These are phyloP conservation scores for Lupinus albus DNA, from an alignment of 306 rosid genomes.

Conservation along the genomic window DNA sequence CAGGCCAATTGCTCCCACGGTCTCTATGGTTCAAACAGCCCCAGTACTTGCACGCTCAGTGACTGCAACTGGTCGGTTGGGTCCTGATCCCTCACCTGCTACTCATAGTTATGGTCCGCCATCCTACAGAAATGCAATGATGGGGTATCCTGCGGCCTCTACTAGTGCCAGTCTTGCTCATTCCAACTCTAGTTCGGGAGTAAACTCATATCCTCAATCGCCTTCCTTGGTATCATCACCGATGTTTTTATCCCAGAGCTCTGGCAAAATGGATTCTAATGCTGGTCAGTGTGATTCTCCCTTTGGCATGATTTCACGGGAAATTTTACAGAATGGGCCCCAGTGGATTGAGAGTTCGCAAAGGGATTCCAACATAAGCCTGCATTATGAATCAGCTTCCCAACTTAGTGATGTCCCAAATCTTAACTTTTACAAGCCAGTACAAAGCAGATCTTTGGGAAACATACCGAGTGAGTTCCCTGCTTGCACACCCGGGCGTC, in stretches of 20 bases:
- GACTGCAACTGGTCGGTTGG: slow-evolving; percentile 89
- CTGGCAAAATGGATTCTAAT: slow-evolving; percentile 61
- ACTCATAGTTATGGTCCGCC: slow-evolving; percentile 77
- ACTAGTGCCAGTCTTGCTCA: slow-evolving; percentile 58
- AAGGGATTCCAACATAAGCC: slow-evolving; percentile 57
- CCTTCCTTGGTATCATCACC: slow-evolving; percentile 71
- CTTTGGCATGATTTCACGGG: slow-evolving; percentile 55
- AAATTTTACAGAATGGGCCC: slow-evolving; percentile 61
- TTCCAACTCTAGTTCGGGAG: slow-evolving; percentile 58
- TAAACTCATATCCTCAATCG: slow-evolving; percentile 62
- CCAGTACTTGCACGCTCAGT: slow-evolving; percentile 80
- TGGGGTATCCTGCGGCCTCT: slow-evolving; percentile 66
- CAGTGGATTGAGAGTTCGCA: slow-evolving; percentile 75
- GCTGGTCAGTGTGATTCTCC: slow-evolving; percentile 60
- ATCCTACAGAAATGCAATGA: slow-evolving; percentile 92
- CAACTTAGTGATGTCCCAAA: slow-evolving; percentile 57
- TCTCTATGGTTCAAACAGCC: slow-evolving; percentile 70
- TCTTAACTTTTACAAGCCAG: slow-evolving; percentile 56
- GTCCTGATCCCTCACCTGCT: slow-evolving; percentile 83
- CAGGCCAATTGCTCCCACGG: slow-evolving; percentile 68
- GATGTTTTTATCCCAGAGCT: slow-evolving; percentile 59
- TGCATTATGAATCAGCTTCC: slow-evolving; percentile 59
- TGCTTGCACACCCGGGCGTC: slow-evolving; percentile 71
- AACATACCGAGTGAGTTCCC: slow-evolving; percentile 52
- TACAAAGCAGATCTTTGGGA: slow-evolving; percentile 55